phyloP scores from a whole-genome alignment of 768 basidiomycete genomes.

The Chalciporus sphaerocephalus region DNA sequence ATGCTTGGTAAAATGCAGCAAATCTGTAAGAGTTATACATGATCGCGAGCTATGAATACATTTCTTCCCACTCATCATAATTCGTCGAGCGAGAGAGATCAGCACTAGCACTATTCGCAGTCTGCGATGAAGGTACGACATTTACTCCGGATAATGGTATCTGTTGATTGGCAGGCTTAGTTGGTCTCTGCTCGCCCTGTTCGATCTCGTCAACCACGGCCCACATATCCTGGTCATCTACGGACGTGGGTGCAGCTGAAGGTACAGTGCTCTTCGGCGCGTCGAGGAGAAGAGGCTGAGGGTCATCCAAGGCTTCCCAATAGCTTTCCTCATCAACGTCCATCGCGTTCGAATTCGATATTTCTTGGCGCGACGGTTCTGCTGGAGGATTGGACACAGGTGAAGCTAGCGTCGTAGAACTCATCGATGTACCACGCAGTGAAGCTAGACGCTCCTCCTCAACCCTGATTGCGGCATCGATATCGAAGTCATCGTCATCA shows the following conservation, averaged over 20 bases:
- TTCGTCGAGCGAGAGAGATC: slow-evolving; percentile 29
- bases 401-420: background rate
- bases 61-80: slow-evolving; percentile 60
- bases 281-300: background rate
- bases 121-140: slow-evolving; percentile 11
- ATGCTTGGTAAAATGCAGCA: too few relatives aligned
- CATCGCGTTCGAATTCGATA: slow-evolving; percentile 11
- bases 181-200: slow-evolving; percentile 14
- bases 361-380: slow-evolving; percentile 6
- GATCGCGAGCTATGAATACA: slow-evolving; percentile 43
- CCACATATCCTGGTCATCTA: slow-evolving; percentile 71
- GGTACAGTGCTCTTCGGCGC: slow-evolving; percentile 3
- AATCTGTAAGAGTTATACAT: background rate
- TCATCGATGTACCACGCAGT: slow-evolving; percentile 14
- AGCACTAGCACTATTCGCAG: slow-evolving; percentile 5
- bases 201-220: slow-evolving; percentile 59
- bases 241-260: slow-evolving; percentile 5
- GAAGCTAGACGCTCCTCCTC: slow-evolving; percentile 36
- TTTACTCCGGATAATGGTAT: slow-evolving; percentile 26
- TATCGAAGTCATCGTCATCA: slow-evolving; percentile 48
- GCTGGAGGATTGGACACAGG: slow-evolving; percentile 4
- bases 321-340: slow-evolving; percentile 39
- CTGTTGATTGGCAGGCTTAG: slow-evolving; percentile 4
- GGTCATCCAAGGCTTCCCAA: slow-evolving; percentile 29
- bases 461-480: slow-evolving; percentile 47